Conservation (phyloP, 768 basidiomycete species). For the Mycena albidolilacea region DNA sequence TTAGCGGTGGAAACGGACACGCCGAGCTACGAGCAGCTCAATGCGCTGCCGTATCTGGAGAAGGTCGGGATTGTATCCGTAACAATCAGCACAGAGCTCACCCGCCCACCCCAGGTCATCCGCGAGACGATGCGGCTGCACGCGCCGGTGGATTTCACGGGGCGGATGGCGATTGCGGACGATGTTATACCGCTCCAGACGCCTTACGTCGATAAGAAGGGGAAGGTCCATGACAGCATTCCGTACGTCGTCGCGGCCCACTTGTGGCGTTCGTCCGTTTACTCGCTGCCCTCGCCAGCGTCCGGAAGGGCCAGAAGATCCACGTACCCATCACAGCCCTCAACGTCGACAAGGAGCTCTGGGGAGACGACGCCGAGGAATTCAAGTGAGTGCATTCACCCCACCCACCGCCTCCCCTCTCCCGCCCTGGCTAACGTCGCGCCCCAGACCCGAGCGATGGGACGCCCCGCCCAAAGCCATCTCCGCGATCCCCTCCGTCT, state of each 20-base stretch:
- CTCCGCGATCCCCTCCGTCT: constrained; percentile 68
- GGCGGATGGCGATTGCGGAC: neutral
- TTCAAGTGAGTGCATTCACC: constrained; percentile 60
- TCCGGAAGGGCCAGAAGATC: constrained; percentile 61
- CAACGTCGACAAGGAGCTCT: constrained; percentile 66
- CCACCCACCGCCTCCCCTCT: neutral
- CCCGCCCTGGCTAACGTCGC: neutral
- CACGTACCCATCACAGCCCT: constrained; percentile 61
- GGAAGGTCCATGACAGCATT: neutral
- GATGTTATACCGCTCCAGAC: neutral
- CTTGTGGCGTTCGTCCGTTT: neutral
- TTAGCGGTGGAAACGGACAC: neutral
- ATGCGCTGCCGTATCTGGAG: too few species aligned
- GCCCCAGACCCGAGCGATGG: constrained; percentile 71
- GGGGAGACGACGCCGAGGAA: constrained; percentile 74
- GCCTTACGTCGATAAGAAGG: neutral
- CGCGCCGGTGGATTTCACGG: neutral
- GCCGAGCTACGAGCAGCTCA: neutral
- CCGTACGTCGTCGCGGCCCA: neutral
- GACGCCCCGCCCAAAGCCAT: constrained; percentile 59
- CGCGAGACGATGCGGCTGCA: neutral
- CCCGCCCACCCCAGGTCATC: neutral
- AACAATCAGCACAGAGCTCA: too few species aligned
- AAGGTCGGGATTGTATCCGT: too few species aligned
- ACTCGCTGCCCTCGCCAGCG: constrained; percentile 42